Conservation (phyloP, 73 alveolate species). For the Breviolum minutum region DNA sequence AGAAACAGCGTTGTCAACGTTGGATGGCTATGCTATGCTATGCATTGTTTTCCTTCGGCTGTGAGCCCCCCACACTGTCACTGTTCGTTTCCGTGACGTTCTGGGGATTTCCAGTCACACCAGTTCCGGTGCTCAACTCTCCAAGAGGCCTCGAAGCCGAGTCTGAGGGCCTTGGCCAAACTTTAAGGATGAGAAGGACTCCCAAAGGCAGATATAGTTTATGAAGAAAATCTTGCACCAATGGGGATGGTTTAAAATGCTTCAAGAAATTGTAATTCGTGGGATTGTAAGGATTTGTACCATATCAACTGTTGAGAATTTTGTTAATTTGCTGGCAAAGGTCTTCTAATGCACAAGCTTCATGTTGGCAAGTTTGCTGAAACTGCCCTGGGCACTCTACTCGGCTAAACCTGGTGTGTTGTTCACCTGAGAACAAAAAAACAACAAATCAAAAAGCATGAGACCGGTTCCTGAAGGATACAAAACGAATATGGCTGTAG, state of each 20-base stretch:
- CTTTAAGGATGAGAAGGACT: too few species aligned
- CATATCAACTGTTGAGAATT: background rate
- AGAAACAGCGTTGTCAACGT: too few species aligned
- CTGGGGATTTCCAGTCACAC: background rate
- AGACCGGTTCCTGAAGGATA: background rate
- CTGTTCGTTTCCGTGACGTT: constrained; percentile 1
- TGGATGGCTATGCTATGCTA: too few species aligned
- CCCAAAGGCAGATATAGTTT: too few species aligned
- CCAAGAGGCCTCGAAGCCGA: background rate
- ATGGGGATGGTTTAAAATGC: background rate
- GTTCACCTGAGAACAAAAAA: background rate
- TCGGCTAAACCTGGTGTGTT: background rate
- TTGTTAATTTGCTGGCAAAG: too few species aligned
- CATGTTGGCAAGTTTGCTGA: background rate
- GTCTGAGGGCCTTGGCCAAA: too few species aligned
- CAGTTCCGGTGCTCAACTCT: background rate
- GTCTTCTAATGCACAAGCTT: too few species aligned
- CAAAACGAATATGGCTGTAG: too few species aligned
- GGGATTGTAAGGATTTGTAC: background rate
- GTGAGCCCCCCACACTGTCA: background rate
- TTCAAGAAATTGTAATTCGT: background rate
- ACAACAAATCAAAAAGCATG: background rate
- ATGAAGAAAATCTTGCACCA: too few species aligned
- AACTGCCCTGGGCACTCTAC: background rate
- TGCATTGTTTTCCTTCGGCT: background rate